Percentiles rank a stretch among this genome's conserved stretches.
phyloP scores from a whole-genome alignment of 306 rosid genomes.

The Comarum palustre region DNA sequence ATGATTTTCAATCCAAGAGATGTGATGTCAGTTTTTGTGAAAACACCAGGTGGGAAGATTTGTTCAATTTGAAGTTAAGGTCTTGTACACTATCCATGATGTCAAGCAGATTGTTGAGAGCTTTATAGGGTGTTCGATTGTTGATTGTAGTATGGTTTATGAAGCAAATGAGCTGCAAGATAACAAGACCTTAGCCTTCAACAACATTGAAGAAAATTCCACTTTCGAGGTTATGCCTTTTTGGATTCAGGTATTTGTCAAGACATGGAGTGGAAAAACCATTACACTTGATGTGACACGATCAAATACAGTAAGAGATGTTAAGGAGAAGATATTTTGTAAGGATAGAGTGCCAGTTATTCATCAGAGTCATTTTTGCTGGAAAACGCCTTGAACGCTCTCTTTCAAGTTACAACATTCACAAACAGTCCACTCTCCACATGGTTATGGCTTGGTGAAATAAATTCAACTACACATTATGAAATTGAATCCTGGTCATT shows the following conservation, averaged over 20 bases:
- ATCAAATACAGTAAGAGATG: not conserved
- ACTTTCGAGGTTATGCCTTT: conserved; percentile 8
- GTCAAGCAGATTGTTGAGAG: conserved; percentile 21
- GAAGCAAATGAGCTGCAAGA: conserved; percentile 20
- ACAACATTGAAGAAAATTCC: conserved; percentile 15
- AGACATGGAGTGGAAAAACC: conserved; percentile 21
- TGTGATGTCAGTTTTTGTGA: conserved; percentile 8
- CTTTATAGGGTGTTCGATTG: conserved; percentile 11
- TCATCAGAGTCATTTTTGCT: conserved; percentile 10
- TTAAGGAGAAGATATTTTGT: conserved; percentile 11
- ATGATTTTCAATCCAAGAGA: conserved; percentile 15
- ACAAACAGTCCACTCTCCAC: conserved; percentile 34
- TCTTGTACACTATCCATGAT: conserved; percentile 15
- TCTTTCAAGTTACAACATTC: conserved; percentile 17
- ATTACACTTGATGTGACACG: conserved; percentile 18
- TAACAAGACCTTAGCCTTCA: conserved; percentile 16
- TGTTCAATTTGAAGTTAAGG: conserved; percentile 7
- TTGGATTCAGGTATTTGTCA: conserved; percentile 25
- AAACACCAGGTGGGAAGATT: conserved; percentile 3
- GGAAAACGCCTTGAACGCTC: conserved; percentile 13
- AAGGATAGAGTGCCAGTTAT: conserved; percentile 6
- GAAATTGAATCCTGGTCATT: not conserved
- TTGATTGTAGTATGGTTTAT: conserved; percentile 7
- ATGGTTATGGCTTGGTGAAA: conserved; percentile 15
- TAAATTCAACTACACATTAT: not conserved